Evolutionary conservation across 108 stramenopile genomes (phyloP).

Genomic region (Cyclostephanos tholiformis): DNA sequence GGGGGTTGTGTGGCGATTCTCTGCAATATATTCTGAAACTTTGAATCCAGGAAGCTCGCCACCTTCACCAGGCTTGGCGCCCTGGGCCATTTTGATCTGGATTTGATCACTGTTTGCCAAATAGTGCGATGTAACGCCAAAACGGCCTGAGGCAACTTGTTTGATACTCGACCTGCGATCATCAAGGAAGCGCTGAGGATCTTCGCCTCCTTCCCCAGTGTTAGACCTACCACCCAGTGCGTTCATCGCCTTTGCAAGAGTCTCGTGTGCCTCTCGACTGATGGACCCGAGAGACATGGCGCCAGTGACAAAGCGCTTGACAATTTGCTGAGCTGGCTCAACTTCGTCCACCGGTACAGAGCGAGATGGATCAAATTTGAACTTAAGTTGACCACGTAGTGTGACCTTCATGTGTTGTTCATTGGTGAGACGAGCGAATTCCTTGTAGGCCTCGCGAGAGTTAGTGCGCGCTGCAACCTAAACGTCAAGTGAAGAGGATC

Average conservation of each 20-base stretch:
- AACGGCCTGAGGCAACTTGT: constrained; percentile 93
- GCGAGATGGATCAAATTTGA: constrained; percentile 86
- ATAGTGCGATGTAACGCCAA: constrained; percentile 96
- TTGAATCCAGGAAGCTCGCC: constrained; percentile 96
- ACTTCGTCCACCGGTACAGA: constrained; percentile 90
- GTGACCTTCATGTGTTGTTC: constrained; percentile 90
- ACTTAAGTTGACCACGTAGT: constrained; percentile 93
- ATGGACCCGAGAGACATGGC: constrained; percentile 97
- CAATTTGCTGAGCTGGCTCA: constrained; percentile 88
- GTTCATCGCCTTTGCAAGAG: constrained; percentile 94
- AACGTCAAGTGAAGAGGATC: neutral
- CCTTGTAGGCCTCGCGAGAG: constrained; percentile 94
- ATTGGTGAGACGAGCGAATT: constrained; percentile 87
- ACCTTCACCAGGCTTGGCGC: constrained; percentile 97
- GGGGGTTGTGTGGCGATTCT: constrained; percentile 91
- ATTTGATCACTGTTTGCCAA: constrained; percentile 96
- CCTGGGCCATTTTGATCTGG: constrained; percentile 98
- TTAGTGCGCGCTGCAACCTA: constrained; percentile 87
- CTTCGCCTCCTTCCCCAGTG: constrained; percentile 96
- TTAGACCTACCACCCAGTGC: constrained; percentile 88
- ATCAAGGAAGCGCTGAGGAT: constrained; percentile 88
- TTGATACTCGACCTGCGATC: constrained; percentile 92
- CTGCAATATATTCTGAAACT: constrained; percentile 93
- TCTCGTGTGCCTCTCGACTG: constrained; percentile 93
- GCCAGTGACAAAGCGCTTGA: constrained; percentile 94